phyloP scores from a whole-genome alignment of 352 stramenopile genomes.

The Phytophthora niederhauseri region DNA sequence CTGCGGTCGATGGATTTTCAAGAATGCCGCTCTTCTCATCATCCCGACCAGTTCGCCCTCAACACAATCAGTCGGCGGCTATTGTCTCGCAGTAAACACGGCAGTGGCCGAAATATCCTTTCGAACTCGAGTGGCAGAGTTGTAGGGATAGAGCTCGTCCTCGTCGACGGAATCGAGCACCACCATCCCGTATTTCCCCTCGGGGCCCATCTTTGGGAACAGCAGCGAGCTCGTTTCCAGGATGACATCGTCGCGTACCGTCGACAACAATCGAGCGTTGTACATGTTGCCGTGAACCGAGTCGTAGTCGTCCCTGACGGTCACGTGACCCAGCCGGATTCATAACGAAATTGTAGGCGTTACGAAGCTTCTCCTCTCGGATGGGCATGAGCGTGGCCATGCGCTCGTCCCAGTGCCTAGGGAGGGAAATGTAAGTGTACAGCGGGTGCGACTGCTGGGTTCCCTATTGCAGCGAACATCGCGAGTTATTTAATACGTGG shows the following conservation, averaged over 20 bases:
- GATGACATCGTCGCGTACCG: conserved; percentile 17
- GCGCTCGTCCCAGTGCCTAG: conserved; percentile 19
- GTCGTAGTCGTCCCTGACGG: conserved; percentile 34
- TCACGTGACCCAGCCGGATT: conserved; percentile 32
- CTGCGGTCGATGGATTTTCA: conserved; percentile 16
- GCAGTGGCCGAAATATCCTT: conserved; percentile 20
- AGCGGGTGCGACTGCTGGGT: conserved; percentile 24
- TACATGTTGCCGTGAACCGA: conserved; percentile 17
- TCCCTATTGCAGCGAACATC: conserved; percentile 4
- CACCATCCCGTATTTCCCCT: conserved; percentile 23
- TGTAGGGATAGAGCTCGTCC: conserved; percentile 26
- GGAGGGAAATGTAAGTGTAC: conserved; percentile 28
- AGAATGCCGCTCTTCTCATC: conserved; percentile 21
- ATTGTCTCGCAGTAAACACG: conserved; percentile 7
- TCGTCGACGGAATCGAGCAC: conserved; percentile 35
- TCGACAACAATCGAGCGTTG: conserved; percentile 23
- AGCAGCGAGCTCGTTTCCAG: conserved; percentile 37
- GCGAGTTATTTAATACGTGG: neutral
- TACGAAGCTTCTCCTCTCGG: conserved; percentile 18
- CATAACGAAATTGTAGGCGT: conserved; percentile 27
- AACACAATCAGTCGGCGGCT: neutral
- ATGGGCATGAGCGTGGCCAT: conserved; percentile 13
- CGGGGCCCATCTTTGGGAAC: conserved; percentile 32
- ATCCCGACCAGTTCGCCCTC: conserved; percentile 6
- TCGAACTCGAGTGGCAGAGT: conserved; percentile 17